Evolutionary conservation across 805 yeast genomes (phyloP), one percentile per base, ranked within the genome.

Genomic region (Candida germanica): DNA sequence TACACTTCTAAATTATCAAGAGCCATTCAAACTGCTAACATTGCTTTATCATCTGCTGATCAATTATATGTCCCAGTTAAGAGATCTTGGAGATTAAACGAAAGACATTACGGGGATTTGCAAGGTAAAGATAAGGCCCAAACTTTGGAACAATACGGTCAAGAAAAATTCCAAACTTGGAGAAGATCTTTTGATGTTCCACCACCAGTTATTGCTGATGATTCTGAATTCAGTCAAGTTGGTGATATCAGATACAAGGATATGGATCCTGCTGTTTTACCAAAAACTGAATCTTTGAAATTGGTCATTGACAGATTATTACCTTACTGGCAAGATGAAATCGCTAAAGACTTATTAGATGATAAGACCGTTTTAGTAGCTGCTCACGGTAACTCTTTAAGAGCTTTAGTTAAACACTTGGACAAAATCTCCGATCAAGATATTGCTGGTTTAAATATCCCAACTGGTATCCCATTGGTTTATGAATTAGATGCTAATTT

Each of bases 51-150:
- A 45, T 64, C 73, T 49, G 91, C 97, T 40, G 97, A 88, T 69
- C 86, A 88, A 63, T 71, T 87, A 53, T 89, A 80, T 78, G 77
- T 89, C 51, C 96, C 94, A 59, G 94, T 85, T 56, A 79, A 82
- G 69, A 86, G 97, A 77, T 78, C 91, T 38, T 91, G 97, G 97
- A 85, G 97, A 79, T 79, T 89, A 66, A 89, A 89, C 75, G 98
- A 89, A 77, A 93, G 98, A 79, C 97, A 89, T 72, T 89, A 89
- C 75, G 98, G 98, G 79, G 97, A 87, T 54, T 79, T 89, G 59
- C 97, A 91, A 75, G 98, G 98, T 68, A 88, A 91, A 76, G 94
- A 91, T 77, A 89, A 89, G 77, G 96, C 96, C 53, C 89, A 76
- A 56, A 84, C 96, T 51, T 77, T 88, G 61, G 89, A 79, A 58